Base-by-base conservation (phyloP, 176 grass and related monocot species). In the Cenchrus purpureus region DNA sequence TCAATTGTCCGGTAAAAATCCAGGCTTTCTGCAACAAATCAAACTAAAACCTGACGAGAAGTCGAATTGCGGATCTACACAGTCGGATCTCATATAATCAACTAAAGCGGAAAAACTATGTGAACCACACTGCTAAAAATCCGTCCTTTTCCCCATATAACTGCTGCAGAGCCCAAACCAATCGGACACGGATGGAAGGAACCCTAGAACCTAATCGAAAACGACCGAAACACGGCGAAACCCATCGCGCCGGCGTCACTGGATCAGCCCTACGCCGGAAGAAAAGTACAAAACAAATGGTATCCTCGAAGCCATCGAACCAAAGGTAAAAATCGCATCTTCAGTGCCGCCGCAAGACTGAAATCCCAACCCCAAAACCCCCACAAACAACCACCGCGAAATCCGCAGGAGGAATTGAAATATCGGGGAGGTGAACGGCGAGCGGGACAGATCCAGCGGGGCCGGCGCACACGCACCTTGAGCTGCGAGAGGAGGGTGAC, bases 401-500 rank as follows among this genome's bases (percentile, higher is more conserved):
- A 79, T 65, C 31, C 28, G 6, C 20, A 14, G 12, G 9, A 7
- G 16, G 19, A n/a, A 20, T 63, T 58, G 61, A 14, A 77, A 46
- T 63, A 68, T 28, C 40, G n/a, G 53, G 66, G 17, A 75, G 31
- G 31, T 16, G 65, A n/a, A 51, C 43, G 17, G 72, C 32, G 55
- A 37, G 79, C 65, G 66, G 31, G 54, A 44, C 2, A 42, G 31
- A 84, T 84, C 82, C 60, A 44, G 82, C 71, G 61, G 7, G 0
- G 12, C 25, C 52, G 34, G 65, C 43, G 10, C 45, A 1, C 28
- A 28, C 51, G 32, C 34, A 99, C 97, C 93, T 99, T 99, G 86
- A 99, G 93, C 88, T 96, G 90, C 75, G 93, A 92, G 48, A 99
- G 97, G 44, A 91, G 86, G 68, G 49, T 82, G 20, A 78, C 82